phyloP scores from a whole-genome alignment of 306 rosid species.

The Prunus davidiana region DNA sequence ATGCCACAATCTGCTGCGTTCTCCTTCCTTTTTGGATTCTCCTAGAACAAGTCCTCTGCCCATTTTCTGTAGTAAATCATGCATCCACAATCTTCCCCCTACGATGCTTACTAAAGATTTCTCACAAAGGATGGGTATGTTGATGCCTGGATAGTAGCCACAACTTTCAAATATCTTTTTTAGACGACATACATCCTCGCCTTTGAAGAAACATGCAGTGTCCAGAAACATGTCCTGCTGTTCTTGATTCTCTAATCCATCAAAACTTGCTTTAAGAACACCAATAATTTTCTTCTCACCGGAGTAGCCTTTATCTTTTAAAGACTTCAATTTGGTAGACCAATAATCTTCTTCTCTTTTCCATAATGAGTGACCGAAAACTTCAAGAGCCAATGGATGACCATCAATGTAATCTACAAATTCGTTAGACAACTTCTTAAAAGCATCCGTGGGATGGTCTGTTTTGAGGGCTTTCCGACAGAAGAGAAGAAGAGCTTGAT shows the following conservation, averaged over 20 bases:
- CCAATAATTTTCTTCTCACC: background rate
- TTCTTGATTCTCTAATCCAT: background rate
- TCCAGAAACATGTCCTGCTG: conserved; percentile 7
- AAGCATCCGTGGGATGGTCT: background rate
- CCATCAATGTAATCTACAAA: background rate
- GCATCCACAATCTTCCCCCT: conserved; percentile 17
- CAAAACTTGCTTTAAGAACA: conserved; percentile 20
- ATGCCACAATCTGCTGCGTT: conserved; percentile 32
- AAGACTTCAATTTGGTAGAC: conserved; percentile 19
- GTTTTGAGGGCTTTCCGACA: background rate
- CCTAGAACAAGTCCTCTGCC: conserved; percentile 27
- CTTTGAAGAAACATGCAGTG: background rate
- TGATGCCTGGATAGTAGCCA: background rate
- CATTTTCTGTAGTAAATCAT: conserved; percentile 28
- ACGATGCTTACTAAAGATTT: conserved; percentile 24
- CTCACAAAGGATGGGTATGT: conserved; percentile 12
- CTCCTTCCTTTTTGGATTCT: conserved; percentile 16
- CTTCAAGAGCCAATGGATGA: background rate
- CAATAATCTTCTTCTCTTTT: conserved; percentile 12
- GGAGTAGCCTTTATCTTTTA: background rate
- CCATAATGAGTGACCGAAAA: conserved; percentile 16
- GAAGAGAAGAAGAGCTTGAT: background rate
- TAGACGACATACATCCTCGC: background rate
- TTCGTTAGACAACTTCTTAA: background rate
- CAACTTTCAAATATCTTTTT: background rate